phyloP scores from a whole-genome alignment of 441 rosid genomes.

The Gossypium davidsonii region DNA sequence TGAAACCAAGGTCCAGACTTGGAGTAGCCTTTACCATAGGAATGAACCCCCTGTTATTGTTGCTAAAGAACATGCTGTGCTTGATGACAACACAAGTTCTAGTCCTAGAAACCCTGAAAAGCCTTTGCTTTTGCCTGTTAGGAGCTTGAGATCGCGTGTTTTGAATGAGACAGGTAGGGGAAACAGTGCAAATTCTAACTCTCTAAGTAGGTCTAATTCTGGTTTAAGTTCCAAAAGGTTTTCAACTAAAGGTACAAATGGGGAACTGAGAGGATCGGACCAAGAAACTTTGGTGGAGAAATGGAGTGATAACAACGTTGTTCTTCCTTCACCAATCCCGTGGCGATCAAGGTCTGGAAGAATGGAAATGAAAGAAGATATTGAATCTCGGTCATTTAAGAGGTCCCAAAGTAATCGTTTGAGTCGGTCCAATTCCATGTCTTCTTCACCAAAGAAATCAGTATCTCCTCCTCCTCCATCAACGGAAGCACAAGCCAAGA shows the following conservation, averaged over 20 bases:
- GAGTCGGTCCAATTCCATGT: slow-evolving; percentile 23
- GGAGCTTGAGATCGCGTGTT: slow-evolving; percentile 61
- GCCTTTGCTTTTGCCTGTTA: slow-evolving; percentile 73
- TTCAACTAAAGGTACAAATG: slow-evolving; percentile 15
- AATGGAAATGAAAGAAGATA: slow-evolving; percentile 44
- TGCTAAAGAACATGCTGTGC: slow-evolving; percentile 33
- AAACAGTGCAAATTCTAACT: slow-evolving; percentile 12
- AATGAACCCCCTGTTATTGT: slow-evolving; percentile 48
- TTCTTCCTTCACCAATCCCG: slow-evolving; percentile 92
- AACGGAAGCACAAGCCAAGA: slow-evolving; percentile 33
- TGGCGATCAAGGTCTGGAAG: slow-evolving; percentile 85
- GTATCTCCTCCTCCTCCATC: slow-evolving; percentile 31
- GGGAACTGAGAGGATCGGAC: slow-evolving; percentile 20
- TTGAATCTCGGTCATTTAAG: slow-evolving; percentile 27
- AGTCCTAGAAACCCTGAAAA: slow-evolving; percentile 41
- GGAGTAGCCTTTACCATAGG: slow-evolving; percentile 63
- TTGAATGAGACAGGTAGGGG: slow-evolving; percentile 33
- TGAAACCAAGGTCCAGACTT: slow-evolving; percentile 47
- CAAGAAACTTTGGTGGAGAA: slow-evolving; percentile 25
- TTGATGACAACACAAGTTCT: slow-evolving; percentile 29
- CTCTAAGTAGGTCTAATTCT: slow-evolving; percentile 32
- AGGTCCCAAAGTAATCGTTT: slow-evolving; percentile 30
- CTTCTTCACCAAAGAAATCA: slow-evolving; percentile 26
- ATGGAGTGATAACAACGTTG: slow-evolving; percentile 35
- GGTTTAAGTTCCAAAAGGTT: slow-evolving; percentile 40